Conservation (phyloP, 2,329 filamentous ascomycete species). For the Leptoxyphium fumago region DNA sequence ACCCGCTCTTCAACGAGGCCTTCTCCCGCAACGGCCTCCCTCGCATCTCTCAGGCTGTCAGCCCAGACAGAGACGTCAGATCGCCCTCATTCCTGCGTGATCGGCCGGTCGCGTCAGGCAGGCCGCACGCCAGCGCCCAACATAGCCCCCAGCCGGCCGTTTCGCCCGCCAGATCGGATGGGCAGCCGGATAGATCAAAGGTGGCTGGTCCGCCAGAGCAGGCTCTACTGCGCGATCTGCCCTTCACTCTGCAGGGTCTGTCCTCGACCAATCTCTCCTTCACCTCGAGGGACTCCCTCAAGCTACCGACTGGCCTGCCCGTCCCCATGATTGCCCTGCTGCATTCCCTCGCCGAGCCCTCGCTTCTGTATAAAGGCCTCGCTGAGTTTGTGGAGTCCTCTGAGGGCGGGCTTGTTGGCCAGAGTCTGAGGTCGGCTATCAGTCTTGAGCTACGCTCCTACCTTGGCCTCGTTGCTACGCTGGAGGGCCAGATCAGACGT, state of each 20-base stretch:
- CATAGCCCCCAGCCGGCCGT: constrained; percentile 1
- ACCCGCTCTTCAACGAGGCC: constrained; percentile 29
- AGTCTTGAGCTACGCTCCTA: constrained; percentile 77
- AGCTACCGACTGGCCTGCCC: constrained; percentile 64
- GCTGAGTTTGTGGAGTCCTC: constrained; percentile 68
- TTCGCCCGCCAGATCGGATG: constrained; percentile 3
- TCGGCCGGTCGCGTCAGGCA: constrained; percentile 8
- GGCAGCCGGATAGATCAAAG: constrained; percentile 5
- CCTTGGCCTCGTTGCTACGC: constrained; percentile 72
- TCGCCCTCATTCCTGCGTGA: background rate
- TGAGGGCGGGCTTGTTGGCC: constrained; percentile 72
- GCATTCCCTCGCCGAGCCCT: constrained; percentile 82
- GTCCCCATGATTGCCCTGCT: constrained; percentile 74
- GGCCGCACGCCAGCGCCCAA: constrained; percentile 6
- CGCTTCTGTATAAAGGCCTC: constrained; percentile 73
- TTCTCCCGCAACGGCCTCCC: constrained; percentile 32
- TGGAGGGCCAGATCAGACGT: constrained; percentile 81
- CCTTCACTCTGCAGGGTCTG: constrained; percentile 83
- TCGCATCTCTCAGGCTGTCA: constrained; percentile 19
- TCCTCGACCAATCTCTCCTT: constrained; percentile 79
- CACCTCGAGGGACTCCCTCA: constrained; percentile 50
- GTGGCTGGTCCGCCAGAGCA: constrained; percentile 24
- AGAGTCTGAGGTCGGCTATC: constrained; percentile 81
- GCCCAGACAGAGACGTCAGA: constrained; percentile 5
- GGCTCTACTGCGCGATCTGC: constrained; percentile 50